Conservation (phyloP, 257 asterid species). For the Nicotiana undulata region DNA sequence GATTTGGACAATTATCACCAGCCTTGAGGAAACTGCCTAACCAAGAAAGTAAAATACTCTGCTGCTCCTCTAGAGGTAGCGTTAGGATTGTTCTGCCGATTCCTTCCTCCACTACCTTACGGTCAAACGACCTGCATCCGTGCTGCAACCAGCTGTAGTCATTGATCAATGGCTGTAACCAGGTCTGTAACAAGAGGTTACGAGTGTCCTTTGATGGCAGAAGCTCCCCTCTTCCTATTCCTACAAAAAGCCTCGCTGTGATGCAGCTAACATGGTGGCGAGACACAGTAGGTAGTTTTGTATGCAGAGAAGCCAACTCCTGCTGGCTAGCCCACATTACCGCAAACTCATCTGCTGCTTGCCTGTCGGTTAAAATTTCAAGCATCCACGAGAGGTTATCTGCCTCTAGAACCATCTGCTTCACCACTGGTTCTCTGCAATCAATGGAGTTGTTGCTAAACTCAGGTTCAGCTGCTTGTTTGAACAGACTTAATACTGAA, state of each 20-base stretch:
- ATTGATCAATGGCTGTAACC: conserved; percentile 75
- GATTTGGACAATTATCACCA: conserved; percentile 90
- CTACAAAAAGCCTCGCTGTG: conserved; percentile 68
- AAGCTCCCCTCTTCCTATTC: conserved; percentile 86
- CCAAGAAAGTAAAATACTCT: conserved; percentile 70
- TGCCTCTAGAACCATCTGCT: conserved; percentile 47
- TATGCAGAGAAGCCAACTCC: conserved; percentile 59
- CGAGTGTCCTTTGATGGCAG: conserved; percentile 77
- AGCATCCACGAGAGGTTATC: conserved; percentile 87
- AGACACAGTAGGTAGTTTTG: conserved; percentile 30
- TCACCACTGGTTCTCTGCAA: conserved; percentile 32
- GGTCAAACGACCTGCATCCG: conserved; percentile 71
- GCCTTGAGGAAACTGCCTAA: conserved; percentile 63
- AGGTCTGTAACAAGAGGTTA: conserved; percentile 49
- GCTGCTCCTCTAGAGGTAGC: conserved; percentile 87
- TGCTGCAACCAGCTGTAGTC: conserved; percentile 89
- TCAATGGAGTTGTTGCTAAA: conserved; percentile 14
- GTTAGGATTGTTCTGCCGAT: conserved; percentile 83
- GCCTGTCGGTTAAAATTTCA: conserved; percentile 61
- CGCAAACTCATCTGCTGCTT: conserved; percentile 73
- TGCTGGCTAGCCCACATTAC: conserved; percentile 56
- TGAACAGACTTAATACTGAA: conserved; percentile 46
- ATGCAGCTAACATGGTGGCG: conserved; percentile 72
- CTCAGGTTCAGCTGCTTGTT: conserved; percentile 56
- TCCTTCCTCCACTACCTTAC: conserved; percentile 87